Conservation (phyloP, 2,329 filamentous ascomycete species). For the Pseudocercospora ulei region DNA sequence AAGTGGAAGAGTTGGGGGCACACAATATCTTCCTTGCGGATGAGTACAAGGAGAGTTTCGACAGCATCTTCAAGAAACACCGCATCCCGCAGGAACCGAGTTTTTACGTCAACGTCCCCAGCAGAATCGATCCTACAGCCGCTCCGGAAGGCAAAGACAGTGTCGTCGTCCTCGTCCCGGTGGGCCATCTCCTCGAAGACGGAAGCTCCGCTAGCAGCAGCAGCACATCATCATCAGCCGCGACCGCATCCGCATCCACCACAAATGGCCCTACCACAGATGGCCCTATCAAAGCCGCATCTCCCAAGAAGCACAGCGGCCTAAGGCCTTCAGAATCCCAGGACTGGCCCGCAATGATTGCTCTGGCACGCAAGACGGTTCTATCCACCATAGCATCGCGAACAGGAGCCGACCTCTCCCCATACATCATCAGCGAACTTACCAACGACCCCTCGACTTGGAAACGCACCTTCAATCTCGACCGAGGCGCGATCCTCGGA, state of each 20-base stretch:
- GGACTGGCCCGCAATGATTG: constrained; percentile 54
- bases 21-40: constrained; percentile 73
- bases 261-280: constrained; percentile 11
- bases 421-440: constrained; percentile 50
- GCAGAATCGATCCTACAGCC: constrained; percentile 56
- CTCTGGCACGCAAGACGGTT: constrained; percentile 51
- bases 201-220: not conserved
- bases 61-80: constrained; percentile 63
- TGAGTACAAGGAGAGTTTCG: constrained; percentile 62
- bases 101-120: constrained; percentile 71
- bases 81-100: constrained; percentile 57
- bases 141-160: constrained; percentile 57
- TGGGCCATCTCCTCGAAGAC: constrained; percentile 52
- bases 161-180: constrained; percentile 61
- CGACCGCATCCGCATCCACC: constrained; percentile 37
- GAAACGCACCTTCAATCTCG: constrained; percentile 61
- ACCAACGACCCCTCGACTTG: constrained; percentile 58
- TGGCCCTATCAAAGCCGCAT: constrained; percentile 20
- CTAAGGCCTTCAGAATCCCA: constrained; percentile 40
- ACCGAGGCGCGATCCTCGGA: constrained; percentile 64
- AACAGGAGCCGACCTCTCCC: constrained; percentile 47
- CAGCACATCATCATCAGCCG: constrained; percentile 4
- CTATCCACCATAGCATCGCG: constrained; percentile 52
- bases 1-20: constrained; percentile 53
- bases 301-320: constrained; percentile 30